phyloP scores from a whole-genome alignment of 1,284 basidiomycete species.

The Ustilago trichophora region DNA sequence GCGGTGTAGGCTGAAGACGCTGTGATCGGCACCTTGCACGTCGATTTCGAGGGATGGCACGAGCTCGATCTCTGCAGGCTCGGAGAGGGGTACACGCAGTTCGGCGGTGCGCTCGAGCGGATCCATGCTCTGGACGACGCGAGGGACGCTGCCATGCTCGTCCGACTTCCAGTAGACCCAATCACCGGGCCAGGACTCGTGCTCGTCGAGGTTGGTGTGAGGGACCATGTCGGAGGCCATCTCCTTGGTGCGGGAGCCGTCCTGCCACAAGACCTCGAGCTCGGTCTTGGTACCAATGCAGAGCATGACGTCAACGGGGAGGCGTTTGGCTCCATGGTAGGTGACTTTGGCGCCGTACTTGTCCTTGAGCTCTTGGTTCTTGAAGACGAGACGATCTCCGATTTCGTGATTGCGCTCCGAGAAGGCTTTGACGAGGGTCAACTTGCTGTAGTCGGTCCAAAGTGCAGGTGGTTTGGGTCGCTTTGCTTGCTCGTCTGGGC shows the following conservation, averaged over 20 bases:
- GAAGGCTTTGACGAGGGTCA: conserved; percentile 44
- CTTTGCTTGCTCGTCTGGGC: conserved; percentile 38
- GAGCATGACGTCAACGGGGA: conserved; percentile 44
- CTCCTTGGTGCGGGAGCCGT: conserved; percentile 74
- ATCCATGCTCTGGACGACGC: conserved; percentile 75
- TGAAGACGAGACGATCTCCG: conserved; percentile 66
- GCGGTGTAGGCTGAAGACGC: conserved; percentile 76
- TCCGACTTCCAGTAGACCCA: conserved; percentile 86
- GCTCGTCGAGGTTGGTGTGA: conserved; percentile 72
- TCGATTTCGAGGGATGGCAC: conserved; percentile 88
- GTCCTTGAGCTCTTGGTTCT: conserved; percentile 19
- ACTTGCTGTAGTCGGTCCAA: conserved; percentile 40
- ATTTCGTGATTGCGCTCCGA: conserved; percentile 54
- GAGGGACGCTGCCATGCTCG: conserved; percentile 72
- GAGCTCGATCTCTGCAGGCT: conserved; percentile 70
- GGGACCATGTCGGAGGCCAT: conserved; percentile 78
- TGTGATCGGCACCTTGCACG: conserved; percentile 73
- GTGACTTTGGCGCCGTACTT: conserved; percentile 42
- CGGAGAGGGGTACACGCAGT: conserved; percentile 50
- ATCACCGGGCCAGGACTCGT: conserved; percentile 75
- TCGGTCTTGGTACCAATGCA: conserved; percentile 78
- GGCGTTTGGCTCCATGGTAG: conserved; percentile 28
- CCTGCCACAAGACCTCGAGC: conserved; percentile 84
- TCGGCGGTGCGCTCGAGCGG: conserved; percentile 59
- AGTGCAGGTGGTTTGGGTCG: conserved; percentile 39